phyloP scores from a whole-genome alignment of 2,329 filamentous ascomycete genomes.

The Ceratocystiopsis minuta region DNA sequence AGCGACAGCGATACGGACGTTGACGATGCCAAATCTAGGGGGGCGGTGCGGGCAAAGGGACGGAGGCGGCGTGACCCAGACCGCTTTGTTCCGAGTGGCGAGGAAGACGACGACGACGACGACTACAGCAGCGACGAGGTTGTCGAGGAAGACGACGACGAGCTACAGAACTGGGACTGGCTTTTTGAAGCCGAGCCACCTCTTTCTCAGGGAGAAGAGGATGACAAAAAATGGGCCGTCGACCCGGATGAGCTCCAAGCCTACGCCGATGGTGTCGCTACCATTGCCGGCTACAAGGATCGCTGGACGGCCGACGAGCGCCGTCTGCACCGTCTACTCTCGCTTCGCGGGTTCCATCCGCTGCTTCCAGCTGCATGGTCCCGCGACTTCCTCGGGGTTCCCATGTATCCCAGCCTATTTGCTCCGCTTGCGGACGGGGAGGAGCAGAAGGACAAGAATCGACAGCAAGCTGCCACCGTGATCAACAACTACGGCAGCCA shows the following conservation, averaged over 20 bases:
- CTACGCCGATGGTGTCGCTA: conserved; percentile 7
- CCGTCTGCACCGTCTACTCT: conserved; percentile 17
- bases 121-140: background rate
- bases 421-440: conserved; percentile 9
- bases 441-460: too few species aligned
- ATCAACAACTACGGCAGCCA: conserved; percentile 14
- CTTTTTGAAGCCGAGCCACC: conserved; percentile 3
- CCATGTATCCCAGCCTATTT: conserved; percentile 17
- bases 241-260: conserved; percentile 8
- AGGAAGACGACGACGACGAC: conserved; percentile 5
- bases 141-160: conserved; percentile 10
- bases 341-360: conserved; percentile 18
- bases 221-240: conserved; percentile 9
- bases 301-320: conserved; percentile 16
- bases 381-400: conserved; percentile 16
- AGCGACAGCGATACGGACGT: too few species aligned
- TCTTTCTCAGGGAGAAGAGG: conserved; percentile 1
- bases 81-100: background rate
- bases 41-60: too few species aligned
- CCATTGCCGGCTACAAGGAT: conserved; percentile 7
- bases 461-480: background rate
- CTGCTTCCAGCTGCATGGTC: conserved; percentile 17
- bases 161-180: conserved; percentile 5
- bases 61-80: too few species aligned
- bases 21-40: too few species aligned